Percentiles rank a stretch among this genome's conserved stretches.
These are phyloP conservation scores for Trichosporon sp. DNA, from an alignment of 1,284 basidiomycete genomes.

Conservation along the genomic window DNA sequence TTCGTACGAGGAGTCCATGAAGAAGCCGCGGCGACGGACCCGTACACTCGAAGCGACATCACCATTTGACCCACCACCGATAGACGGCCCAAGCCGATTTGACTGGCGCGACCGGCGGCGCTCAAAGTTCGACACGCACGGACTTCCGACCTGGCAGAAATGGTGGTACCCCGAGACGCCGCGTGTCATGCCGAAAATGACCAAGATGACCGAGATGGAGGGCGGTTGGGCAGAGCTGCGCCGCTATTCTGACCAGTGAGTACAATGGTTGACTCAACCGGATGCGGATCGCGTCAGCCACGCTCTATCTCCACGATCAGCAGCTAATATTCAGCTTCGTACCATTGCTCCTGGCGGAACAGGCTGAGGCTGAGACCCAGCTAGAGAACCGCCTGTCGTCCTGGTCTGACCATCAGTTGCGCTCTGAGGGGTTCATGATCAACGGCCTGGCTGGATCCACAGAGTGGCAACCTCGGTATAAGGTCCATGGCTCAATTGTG, in stretches of 20 bases:
- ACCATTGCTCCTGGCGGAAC: conserved; percentile 60
- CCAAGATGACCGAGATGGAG: conserved; percentile 43
- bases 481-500: conserved; percentile 30
- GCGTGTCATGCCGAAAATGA: conserved; percentile 45
- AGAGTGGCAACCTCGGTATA: conserved; percentile 15
- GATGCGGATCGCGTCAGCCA: background rate
- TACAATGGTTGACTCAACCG: background rate
- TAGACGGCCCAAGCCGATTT: conserved; percentile 31
- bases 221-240: conserved; percentile 51
- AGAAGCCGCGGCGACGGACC: conserved; percentile 10
- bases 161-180: conserved; percentile 26
- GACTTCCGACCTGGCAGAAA: conserved; percentile 2
- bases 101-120: conserved; percentile 32
- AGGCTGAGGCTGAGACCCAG: conserved; percentile 56
- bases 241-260: conserved; percentile 32
- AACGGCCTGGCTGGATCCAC: conserved; percentile 54
- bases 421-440: conserved; percentile 64
- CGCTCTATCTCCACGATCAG: background rate
- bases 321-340: conserved; percentile 54
- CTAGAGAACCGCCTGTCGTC: conserved; percentile 59
- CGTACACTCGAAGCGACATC: background rate
- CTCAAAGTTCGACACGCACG: background rate
- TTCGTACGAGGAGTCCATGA: conserved; percentile 10
- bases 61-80: conserved; percentile 6
- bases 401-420: conserved; percentile 59